These are phyloP conservation scores for Amphirosellinia nigrospora DNA, from an alignment of 495 filamentous ascomycete species.

Conservation along the genomic window DNA sequence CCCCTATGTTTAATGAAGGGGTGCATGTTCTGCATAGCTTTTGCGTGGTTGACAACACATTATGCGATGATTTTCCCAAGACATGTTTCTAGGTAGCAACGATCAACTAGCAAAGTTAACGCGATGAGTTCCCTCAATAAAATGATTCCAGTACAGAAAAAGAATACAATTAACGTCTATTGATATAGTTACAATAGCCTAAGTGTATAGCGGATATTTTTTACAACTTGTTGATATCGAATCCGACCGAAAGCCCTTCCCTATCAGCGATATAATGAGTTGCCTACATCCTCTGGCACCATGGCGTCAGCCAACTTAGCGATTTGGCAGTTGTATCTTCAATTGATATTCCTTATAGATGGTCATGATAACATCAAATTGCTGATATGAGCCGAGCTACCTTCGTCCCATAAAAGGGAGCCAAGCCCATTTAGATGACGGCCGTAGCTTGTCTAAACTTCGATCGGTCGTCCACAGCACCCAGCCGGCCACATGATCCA, in stretches of 20 bases:
- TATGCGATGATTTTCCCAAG: not conserved
- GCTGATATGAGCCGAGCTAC: not conserved
- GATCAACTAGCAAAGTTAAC: not conserved
- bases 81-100: not conserved
- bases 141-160: no score
- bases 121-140: not conserved
- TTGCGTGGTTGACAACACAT: not conserved
- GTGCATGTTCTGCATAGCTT: not conserved
- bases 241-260: no score
- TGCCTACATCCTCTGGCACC: no score
- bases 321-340: no score
- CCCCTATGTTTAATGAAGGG: not conserved
- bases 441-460: slow-evolving; percentile 23
- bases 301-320: no score
- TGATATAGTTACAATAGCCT: no score
- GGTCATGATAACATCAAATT: not conserved
- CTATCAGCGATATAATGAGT: no score
- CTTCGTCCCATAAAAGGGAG: not conserved
- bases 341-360: not conserved
- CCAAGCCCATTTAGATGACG: slow-evolving; percentile 7
- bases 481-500: slow-evolving; percentile 10
- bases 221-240: not conserved
- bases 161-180: no score
- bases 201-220: not conserved
- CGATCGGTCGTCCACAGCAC: slow-evolving; percentile 10